A percentile compares a stretch with the other conserved stretches of the same genome.
phyloP scores from a whole-genome alignment of 495 filamentous ascomycete genomes.

The Penicillium cinerascens region DNA sequence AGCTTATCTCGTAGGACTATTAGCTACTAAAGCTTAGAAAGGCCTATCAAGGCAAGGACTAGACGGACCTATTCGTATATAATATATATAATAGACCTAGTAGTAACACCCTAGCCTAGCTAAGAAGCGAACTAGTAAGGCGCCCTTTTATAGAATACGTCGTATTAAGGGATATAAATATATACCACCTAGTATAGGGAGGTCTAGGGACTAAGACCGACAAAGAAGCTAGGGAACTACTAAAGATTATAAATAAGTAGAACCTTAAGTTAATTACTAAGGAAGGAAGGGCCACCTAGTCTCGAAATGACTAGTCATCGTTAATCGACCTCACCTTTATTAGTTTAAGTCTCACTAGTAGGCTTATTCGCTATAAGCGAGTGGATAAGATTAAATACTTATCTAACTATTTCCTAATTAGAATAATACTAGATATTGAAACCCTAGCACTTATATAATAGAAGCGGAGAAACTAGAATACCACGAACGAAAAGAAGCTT shows the following conservation, averaged over 20 bases:
- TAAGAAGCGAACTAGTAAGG: slow-evolving; percentile 3
- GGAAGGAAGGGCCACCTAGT: neutral
- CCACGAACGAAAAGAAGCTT: too few species aligned
- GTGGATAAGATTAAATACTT: neutral
- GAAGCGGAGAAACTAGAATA: too few species aligned
- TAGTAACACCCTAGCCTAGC: neutral
- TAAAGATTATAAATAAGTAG: slow-evolving; percentile 3
- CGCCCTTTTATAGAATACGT: slow-evolving; percentile 5
- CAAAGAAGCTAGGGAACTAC: slow-evolving; percentile 4
- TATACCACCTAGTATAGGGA: slow-evolving; percentile 8
- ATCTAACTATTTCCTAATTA: slow-evolving; percentile 7
- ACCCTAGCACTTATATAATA: too few species aligned
- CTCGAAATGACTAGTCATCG: too few species aligned
- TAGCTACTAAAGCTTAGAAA: slow-evolving; percentile 1
- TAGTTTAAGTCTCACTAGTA: too few species aligned
- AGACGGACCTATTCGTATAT: slow-evolving; percentile 6
- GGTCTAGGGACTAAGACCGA: slow-evolving; percentile 3
- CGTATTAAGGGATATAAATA: slow-evolving; percentile 11
- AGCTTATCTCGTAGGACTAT: slow-evolving; percentile 2
- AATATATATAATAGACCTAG: slow-evolving; percentile 13
- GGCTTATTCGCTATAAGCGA: neutral
- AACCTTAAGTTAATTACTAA: slow-evolving; percentile 2
- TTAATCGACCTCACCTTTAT: too few species aligned
- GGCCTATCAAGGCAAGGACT: neutral
- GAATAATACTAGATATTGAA: too few species aligned